Base-by-base conservation (phyloP, 805 yeast species). In the Pichia paraexigua region DNA sequence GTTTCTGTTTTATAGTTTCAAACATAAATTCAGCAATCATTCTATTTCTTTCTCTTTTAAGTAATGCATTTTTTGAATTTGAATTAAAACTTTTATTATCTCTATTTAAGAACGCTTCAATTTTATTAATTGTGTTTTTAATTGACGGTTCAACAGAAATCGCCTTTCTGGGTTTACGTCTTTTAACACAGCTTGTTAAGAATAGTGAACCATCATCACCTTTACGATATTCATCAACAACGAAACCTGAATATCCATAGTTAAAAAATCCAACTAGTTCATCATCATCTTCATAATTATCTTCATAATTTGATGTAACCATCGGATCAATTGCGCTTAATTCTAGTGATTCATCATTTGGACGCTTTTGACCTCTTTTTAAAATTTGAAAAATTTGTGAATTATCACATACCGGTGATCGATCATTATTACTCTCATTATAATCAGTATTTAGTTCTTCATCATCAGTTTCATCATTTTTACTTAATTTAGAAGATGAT, bases 21-120 rank as follows among this genome's bases (percentile, higher is more conserved):
- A 56, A 60, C 2, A 68, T 44, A 52, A 67, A 66, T 8, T 52
- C 53, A 20, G 66, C 61, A 30, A 65, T 44, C 9, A 61, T 46
- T 47, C 57, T 60, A 46, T 64, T 61, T 46, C 60, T 63, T 35
- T 58, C 58, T 35, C 60, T 58, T 41, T 56, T 61, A 41, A 54
- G 55, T 8, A 59, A 32, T 8, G 64, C 53, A 22, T 57, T 57
- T 28, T 62, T 62, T 11, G 68, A 63, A 24, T 55, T 59, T 3
- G 62, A 53, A 28, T 62, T 55, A 20, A 56, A 53, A 12, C 60
- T 50, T 49, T 59, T 60, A 22, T 60, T 54, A 47, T 62, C 65
- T 9, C 57, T 50, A 52, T 62, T 63, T 27, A 63, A 43, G 21
- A 58, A 51, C 3, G 53, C 45, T 41, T 62, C 63, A 41, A 64